Conservation (phyloP, 192 early-diverging fungal genomes). For the Backusella tuberculispora region DNA sequence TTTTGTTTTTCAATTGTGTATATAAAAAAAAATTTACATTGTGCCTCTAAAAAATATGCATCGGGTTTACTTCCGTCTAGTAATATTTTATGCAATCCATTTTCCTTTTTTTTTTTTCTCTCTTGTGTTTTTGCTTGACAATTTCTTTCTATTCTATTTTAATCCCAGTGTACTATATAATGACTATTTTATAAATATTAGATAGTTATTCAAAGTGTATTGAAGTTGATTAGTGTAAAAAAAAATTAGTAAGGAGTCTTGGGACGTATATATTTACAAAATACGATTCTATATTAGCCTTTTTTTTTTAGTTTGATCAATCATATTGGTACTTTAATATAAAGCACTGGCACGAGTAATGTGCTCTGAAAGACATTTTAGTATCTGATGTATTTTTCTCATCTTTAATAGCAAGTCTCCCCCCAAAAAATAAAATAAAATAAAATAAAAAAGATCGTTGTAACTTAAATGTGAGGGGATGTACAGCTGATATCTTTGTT, state of each 20-base stretch:
- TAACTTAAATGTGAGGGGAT: conserved; percentile 9
- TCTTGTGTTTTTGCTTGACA: background rate
- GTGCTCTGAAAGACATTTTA: background rate
- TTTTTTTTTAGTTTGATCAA: background rate
- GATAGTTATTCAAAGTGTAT: background rate
- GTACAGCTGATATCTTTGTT: background rate
- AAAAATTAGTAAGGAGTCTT: background rate
- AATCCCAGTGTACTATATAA: background rate
- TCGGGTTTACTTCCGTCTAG: background rate
- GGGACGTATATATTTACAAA: background rate
- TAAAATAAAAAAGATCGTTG: conserved; percentile 6
- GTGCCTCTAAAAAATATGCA: background rate
- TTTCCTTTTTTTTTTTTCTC: background rate
- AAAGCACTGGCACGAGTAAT: conserved; percentile 4
- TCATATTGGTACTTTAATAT: background rate
- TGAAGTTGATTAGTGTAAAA: background rate
- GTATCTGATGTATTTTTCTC: background rate
- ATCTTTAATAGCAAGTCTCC: background rate
- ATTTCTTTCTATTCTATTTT: background rate
- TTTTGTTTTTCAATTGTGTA: background rate
- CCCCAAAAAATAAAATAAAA: too few species aligned
- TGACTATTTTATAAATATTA: background rate
- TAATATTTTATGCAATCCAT: background rate
- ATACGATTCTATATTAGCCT: background rate
- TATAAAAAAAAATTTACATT: background rate